Base-by-base conservation (phyloP, 768 basidiomycete genomes). In the Tricholoma hemisulphureum region DNA sequence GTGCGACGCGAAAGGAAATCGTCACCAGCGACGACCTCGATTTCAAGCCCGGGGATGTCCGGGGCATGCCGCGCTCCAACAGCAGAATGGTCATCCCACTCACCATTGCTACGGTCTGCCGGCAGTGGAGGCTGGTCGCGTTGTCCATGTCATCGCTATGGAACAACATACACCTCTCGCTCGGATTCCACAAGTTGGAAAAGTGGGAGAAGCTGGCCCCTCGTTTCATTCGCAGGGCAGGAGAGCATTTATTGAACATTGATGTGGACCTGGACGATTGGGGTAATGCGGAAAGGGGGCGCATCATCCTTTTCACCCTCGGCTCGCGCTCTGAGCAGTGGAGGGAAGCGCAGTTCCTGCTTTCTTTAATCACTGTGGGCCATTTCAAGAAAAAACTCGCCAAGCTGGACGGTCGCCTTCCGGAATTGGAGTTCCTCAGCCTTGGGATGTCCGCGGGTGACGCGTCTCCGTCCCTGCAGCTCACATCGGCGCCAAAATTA, bases 101-200 rank as follows among this genome's bases (percentile, higher is more conserved):
- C 31, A 51, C n/a, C 18, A 21, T 51, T 32, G 23, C 51, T 32
- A n/a, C 29, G 20, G 51, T 51, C 20, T 51, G 51, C 23, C 14
- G 24, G 5, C 51, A 51, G 35, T 51, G 28, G 51, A 51, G 28
- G 7, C 31, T 24, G 28, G 18, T 51, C 18, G 51, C 28, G 16
- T 21, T 51, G 11, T 51, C 51, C 51, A 51, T 32, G 51, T 37
- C 51, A 23, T 51, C 51, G 1, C 51, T 51, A 6, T 51, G 51
- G 51, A 32, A 21, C 29, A 51, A 51, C 8, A 51, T 51, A 32
- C 20, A 51, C 32, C 28, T 51, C 29, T 37, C 31, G 8, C 31
- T 51, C 31, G 35, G 35, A 16, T 32, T 21, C n/a, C 51, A n/a
- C 18, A 14, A 51, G 2, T 37, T 32, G 51, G 35, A 21, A 24